Evolutionary conservation across 257 asterid genomes (phyloP), one percentile per base, ranked within the genome.

Genomic region (Avicennia marina): DNA sequence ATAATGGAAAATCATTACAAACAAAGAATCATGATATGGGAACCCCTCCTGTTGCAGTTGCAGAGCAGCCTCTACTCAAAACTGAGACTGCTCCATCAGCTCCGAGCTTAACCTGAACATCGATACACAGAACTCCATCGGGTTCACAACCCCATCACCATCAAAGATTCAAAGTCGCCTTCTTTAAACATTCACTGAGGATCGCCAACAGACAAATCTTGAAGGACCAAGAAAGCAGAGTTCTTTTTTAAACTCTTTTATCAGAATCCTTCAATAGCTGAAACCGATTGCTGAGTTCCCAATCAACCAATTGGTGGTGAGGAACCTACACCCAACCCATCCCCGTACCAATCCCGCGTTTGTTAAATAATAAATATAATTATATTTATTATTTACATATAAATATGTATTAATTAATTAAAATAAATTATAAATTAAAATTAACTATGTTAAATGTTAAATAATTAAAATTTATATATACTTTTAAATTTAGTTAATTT

Each of bases 81-180:
- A 36, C 41, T 36, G 41, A 36, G 41, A 36, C 41, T 36, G 41
- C 2, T 72, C 78, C 88, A 81, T 81, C 52, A 81, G 63, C 2
- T 78, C 88, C n/a, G 85, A 85, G 53, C 85, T 81, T 45, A 81
- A 66, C 60, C 86, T 70, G 31, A 78, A 78, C 89, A 81, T 81
- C 67, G 75, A 51, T 0, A 81, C 89, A 41, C 89, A 81, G 64
- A 81, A 81, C 17, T 81, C 86, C 89, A 78, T 81, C 70, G 75
- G 89, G 72, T 68, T 75, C 13, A 78, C 75, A 45, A 83, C 83
- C 1, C 72, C 86, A 66, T 81, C 89, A 0, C 85, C 79, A 46
- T 81, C 89, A 62, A 76, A 78, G 48, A 78, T 85, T 81, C 89
- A 62, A 76, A 78, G 48, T 81, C 89, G 0, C 89, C 86, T 68